Evolutionary conservation across 352 stramenopile species (phyloP).

Genomic region (Globisporangium parvum): DNA sequence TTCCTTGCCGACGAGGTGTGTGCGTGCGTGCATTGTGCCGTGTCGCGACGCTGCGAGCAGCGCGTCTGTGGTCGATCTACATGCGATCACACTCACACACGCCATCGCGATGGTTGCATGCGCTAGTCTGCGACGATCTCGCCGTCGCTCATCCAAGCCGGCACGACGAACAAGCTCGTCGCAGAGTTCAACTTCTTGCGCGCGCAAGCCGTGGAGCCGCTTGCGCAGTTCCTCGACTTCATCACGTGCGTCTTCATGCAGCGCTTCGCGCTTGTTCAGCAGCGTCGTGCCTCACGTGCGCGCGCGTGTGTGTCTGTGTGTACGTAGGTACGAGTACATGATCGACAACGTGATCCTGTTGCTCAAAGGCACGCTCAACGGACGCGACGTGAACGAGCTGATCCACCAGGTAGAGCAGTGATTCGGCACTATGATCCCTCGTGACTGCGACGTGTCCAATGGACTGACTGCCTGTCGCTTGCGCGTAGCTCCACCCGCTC

Average conservation of each 20-base stretch:
- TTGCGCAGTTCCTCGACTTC: constrained; percentile 97
- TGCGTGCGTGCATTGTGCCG: constrained; percentile 18
- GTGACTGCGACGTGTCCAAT: background rate
- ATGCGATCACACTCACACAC: background rate
- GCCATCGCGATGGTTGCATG: background rate
- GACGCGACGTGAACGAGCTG: constrained; percentile 96
- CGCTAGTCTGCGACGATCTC: constrained; percentile 58
- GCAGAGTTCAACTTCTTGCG: constrained; percentile 97
- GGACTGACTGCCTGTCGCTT: background rate
- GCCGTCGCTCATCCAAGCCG: constrained; percentile 73
- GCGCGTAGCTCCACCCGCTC: constrained; percentile 93
- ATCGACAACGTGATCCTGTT: constrained; percentile 99
- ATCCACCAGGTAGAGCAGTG: constrained; percentile 78
- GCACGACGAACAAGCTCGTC: constrained; percentile 88
- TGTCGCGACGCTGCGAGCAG: background rate
- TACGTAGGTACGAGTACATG: constrained; percentile 96
- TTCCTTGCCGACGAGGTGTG: constrained; percentile 91
- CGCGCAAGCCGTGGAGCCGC: constrained; percentile 93
- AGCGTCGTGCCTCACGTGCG: background rate
- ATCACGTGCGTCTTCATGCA: constrained; percentile 86
- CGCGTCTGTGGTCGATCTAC: too few species aligned
- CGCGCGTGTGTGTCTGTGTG: constrained; percentile 3
- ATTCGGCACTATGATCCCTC: background rate
- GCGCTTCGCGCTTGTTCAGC: too few species aligned
- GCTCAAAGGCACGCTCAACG: constrained; percentile 96